Conservation (phyloP, 208 protist species). For the Acanthamoeba divionensis region DNA sequence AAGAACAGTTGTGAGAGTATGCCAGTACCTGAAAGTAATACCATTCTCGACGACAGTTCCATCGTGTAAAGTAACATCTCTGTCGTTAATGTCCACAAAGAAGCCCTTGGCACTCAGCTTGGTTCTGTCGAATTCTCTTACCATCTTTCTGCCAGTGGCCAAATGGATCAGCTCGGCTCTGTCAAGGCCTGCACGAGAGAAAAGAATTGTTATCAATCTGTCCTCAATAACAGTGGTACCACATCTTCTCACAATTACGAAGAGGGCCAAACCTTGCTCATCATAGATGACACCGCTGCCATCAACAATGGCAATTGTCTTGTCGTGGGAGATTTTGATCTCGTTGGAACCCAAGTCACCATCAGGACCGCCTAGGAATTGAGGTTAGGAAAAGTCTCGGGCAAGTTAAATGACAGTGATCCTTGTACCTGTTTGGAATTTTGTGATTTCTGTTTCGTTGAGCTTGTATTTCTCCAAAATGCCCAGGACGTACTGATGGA, state of each 20-base stretch:
- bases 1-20: no score
- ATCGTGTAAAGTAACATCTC: constrained; percentile 86
- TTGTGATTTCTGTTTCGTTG: constrained; percentile 87
- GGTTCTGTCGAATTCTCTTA: constrained; percentile 85
- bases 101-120: constrained; percentile 86
- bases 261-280: constrained; percentile 81
- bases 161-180: constrained; percentile 86
- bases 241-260: no score
- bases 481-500: constrained; percentile 90
- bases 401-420: background rate
- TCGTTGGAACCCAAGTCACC: constrained; percentile 95
- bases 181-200: constrained; percentile 61
- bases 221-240: no score
- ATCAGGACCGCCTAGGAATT: constrained; percentile 87
- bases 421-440: constrained; percentile 86
- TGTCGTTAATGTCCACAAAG: constrained; percentile 87
- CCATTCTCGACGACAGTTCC: constrained; percentile 71
- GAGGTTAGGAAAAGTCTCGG: background rate
- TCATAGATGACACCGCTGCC: constrained; percentile 92
- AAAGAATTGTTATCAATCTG: no score
- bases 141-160: constrained; percentile 81
- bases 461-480: constrained; percentile 86
- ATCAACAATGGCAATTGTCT: constrained; percentile 90
- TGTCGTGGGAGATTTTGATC: constrained; percentile 90
- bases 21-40: constrained; percentile 72